A percentile compares a stretch with the other conserved stretches of the same genome.
phyloP scores from a whole-genome alignment of 106 monocot species.

The Xerophyta viscosa region DNA sequence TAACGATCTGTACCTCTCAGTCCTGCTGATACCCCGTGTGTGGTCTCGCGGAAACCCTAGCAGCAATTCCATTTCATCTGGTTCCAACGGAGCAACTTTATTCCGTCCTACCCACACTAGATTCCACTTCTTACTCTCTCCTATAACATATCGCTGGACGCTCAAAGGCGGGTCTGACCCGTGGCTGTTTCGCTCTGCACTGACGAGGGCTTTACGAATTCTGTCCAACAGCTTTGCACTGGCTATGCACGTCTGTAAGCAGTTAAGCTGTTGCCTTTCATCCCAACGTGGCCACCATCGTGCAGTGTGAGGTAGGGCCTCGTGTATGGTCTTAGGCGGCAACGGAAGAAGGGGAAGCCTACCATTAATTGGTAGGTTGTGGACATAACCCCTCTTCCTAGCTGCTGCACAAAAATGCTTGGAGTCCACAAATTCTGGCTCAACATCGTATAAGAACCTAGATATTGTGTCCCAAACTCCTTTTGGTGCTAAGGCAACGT shows the following conservation, averaged over 20 bases:
- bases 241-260: slow-evolving; percentile 44
- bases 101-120: slow-evolving; percentile 68
- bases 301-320: slow-evolving; percentile 38
- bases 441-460: slow-evolving; percentile 46
- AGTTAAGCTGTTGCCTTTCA: slow-evolving; percentile 53
- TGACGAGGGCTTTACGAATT: slow-evolving; percentile 20
- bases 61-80: slow-evolving; percentile 61
- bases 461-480: slow-evolving; percentile 78
- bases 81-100: slow-evolving; percentile 61
- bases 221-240: slow-evolving; percentile 42
- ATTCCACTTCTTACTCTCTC: slow-evolving; percentile 65
- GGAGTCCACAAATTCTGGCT: slow-evolving; percentile 86
- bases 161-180: too few relatives aligned
- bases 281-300: slow-evolving; percentile 86
- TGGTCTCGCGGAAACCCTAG: slow-evolving; percentile 69
- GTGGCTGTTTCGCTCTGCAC: too few relatives aligned
- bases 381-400: slow-evolving; percentile 63
- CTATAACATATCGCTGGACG: slow-evolving; percentile 25
- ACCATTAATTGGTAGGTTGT: slow-evolving; percentile 60
- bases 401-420: slow-evolving; percentile 58
- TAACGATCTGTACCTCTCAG: slow-evolving; percentile 53
- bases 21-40: slow-evolving; percentile 56
- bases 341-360: slow-evolving; percentile 39
- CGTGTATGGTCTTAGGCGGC: slow-evolving; percentile 42
- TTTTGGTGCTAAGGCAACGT: slow-evolving; percentile 76